phyloP scores from a whole-genome alignment of 768 basidiomycete genomes.

The Lentinus tigrinus region DNA sequence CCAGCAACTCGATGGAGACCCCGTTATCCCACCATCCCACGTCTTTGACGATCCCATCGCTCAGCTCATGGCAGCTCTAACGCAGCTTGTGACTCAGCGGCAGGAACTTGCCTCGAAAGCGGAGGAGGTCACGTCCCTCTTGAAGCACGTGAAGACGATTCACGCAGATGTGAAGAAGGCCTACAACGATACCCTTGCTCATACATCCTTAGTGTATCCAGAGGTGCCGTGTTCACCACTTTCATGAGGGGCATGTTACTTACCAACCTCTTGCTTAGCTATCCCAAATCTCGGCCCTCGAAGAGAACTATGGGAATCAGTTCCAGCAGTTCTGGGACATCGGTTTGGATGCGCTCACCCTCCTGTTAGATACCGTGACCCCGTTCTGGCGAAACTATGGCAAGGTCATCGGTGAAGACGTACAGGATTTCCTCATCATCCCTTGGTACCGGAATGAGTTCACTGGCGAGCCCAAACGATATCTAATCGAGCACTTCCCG shows the following conservation, averaged over 20 bases:
- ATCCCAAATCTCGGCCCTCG: constrained; percentile 65
- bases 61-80: constrained; percentile 47
- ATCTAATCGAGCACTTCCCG: constrained; percentile 57
- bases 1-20: not conserved
- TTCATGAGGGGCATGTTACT: not conserved
- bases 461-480: constrained; percentile 72
- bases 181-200: constrained; percentile 62
- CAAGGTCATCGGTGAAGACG: constrained; percentile 77
- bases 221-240: constrained; percentile 45
- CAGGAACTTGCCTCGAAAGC: constrained; percentile 45
- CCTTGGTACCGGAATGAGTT: constrained; percentile 84
- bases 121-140: constrained; percentile 44
- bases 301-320: constrained; percentile 77
- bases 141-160: constrained; percentile 52
- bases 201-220: constrained; percentile 76
- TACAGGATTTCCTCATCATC: constrained; percentile 78
- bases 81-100: constrained; percentile 48
- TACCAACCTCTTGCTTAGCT: constrained; percentile 41
- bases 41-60: constrained; percentile 55
- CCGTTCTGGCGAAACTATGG: constrained; percentile 83
- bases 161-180: constrained; percentile 59
- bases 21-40: constrained; percentile 2
- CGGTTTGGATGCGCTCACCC: constrained; percentile 74
- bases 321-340: constrained; percentile 83
- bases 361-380: constrained; percentile 72